Evolutionary conservation across 2,329 filamentous ascomycete species (phyloP), one percentile per base, ranked within the genome.

Genomic region (Pezicula rhizophila): DNA sequence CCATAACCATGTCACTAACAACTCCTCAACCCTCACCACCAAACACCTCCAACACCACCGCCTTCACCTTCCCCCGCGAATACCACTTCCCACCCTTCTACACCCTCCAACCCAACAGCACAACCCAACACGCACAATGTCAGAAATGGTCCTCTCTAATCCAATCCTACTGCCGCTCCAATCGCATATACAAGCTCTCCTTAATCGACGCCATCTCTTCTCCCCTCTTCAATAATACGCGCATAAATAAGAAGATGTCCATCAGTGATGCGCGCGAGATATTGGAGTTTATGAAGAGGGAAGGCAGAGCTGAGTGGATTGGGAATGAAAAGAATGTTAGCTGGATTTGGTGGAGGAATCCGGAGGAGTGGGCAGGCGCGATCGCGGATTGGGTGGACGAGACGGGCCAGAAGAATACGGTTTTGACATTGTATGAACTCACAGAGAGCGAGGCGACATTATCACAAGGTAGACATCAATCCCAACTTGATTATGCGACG

Each of bases 401-500:
- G 53, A 96, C 90, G 52, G 93, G 82, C 4, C 91, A 96, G 74
- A 92, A 87, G 73, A 89, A 89, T 20, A 82, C 79, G 11, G 92
- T 99, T 48, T 68, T 99, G 63, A 99, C 93, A 49, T 74, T 99
- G 20, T 97, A 96, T 68, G 93, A 99, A 71, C 71, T 99, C 60
- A 78, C 82, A 2, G 83, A 96, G 67, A 89, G 92, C n/a, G 92
- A 97, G 62, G 85, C 77, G 26, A 89, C 87, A 2, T 68, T 74
- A 50, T 82, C 79, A 2, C 80, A 84, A 57, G 83, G 84, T 86
- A 74, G 69, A 50, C 15, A 20, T 49, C 31, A 15, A 48, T 52
- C 26, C 18, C 45, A n/a, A 31, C 28, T 31, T 10, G 28, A 6
- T 43, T 45, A 17, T 47, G 6, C 23, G 8, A 28, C 26, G 20